A percentile compares a stretch with the other conserved stretches of the same genome.
Evolutionary conservation across 169 alveolate genomes (phyloP).

Genomic region (Cyclospora cayetanensis): DNA sequence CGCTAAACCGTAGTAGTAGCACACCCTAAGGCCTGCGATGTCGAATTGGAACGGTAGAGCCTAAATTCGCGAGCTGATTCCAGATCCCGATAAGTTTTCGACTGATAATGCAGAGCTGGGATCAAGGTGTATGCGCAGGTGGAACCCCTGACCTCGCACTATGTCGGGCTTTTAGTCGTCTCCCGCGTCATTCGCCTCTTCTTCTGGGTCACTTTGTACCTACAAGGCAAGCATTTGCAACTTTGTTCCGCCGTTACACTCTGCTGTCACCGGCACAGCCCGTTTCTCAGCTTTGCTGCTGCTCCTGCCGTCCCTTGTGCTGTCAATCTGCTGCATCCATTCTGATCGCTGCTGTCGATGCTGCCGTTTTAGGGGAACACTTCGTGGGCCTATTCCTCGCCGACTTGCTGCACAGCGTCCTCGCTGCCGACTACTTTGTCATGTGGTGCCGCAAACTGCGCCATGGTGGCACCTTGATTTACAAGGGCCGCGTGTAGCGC

Average conservation of each 20-base stretch:
- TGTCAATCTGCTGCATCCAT: background rate
- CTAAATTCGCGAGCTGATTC: too few relatives aligned
- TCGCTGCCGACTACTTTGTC: conserved; percentile 68
- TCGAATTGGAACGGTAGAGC: too few relatives aligned
- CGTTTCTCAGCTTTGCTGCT: too few relatives aligned
- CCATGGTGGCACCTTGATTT: conserved; percentile 65
- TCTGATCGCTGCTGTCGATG: background rate
- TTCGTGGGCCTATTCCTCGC: conserved; percentile 72
- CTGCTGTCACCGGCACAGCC: background rate
- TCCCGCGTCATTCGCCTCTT: conserved; percentile 82
- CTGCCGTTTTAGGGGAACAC: conserved; percentile 56
- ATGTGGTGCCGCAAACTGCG: conserved; percentile 71
- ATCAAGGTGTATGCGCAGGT: conserved; percentile 39
- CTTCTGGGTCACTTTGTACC: conserved; percentile 82
- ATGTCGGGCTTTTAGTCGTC: conserved; percentile 81
- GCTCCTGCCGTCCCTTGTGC: too few relatives aligned
- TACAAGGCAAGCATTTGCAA: conserved; percentile 72
- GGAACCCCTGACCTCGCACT: conserved; percentile 82
- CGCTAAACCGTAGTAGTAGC: too few relatives aligned
- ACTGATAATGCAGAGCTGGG: too few relatives aligned
- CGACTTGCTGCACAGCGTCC: conserved; percentile 71
- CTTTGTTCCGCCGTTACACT: background rate
- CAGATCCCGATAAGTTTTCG: too few relatives aligned
- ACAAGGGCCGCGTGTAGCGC: too few relatives aligned
- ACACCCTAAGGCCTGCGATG: too few relatives aligned